Conservation (phyloP, 192 early-diverging fungal genomes). For the Mycoemilia scoparia region DNA sequence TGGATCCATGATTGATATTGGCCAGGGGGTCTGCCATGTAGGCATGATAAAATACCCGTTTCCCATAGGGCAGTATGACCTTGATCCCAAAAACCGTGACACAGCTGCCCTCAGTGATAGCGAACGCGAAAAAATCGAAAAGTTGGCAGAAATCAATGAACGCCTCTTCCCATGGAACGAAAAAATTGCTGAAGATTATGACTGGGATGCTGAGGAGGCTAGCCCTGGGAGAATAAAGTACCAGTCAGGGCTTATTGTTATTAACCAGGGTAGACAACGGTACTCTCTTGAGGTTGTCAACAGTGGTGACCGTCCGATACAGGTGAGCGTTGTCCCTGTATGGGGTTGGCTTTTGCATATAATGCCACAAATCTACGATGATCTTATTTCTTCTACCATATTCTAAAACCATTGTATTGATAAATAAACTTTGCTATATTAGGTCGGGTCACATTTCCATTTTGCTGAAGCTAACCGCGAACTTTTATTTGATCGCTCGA, state of each 20-base stretch:
- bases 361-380: too few species aligned
- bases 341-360: too few species aligned
- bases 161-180: conserved; percentile 30
- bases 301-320: conserved; percentile 83
- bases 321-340: conserved; percentile 29
- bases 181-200: conserved; percentile 7
- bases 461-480: conserved; percentile 80
- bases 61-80: too few species aligned
- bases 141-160: conserved; percentile 9
- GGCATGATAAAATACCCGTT: conserved; percentile 4
- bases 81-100: conserved; percentile 3
- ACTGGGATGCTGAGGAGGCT: conserved; percentile 24
- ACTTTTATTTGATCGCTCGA: conserved; percentile 63
- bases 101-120: neutral
- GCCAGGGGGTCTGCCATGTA: conserved; percentile 19
- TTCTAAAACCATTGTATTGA: neutral
- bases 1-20: conserved; percentile 70
- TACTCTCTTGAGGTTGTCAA: conserved; percentile 63
- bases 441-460: conserved; percentile 93
- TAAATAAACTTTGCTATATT: too few species aligned
- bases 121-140: conserved; percentile 1
- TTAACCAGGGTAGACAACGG: conserved; percentile 63
- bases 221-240: conserved; percentile 47
- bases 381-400: conserved; percentile 4
- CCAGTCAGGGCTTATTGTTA: conserved; percentile 42